Base-by-base conservation (phyloP, 768 basidiomycete species). In the Boletus huronensis region DNA sequence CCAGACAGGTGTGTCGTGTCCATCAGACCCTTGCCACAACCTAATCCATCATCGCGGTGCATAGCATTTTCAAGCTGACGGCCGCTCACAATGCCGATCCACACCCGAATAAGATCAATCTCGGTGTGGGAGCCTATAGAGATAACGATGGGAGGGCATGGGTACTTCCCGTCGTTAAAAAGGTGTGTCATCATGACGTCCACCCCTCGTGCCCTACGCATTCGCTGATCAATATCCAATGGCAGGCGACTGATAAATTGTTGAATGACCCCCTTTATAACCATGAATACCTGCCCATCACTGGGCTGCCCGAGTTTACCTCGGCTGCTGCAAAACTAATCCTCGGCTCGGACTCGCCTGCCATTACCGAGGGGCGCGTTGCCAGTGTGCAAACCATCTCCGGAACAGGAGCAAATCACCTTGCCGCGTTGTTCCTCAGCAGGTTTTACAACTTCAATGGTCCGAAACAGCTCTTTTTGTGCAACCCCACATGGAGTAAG, bases 401-500 rank as follows among this genome's bases (percentile, higher is more conserved):
- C 14, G 95, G 95, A 26, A 98, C 95, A 2, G 95, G 95, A 47
- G 95, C 95, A 46, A 95, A 96, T 75, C 94, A 96, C 72, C 81
- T 96, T 45, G 95, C 85, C 25, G 94, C 86, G 3, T 74, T 93
- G 49, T 97, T 97, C 78, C 73, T 98, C 60, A 84, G 85, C 57
- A 78, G 52, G 56, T 94, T 90, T 75, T 97, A 96, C 74, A 74
- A 77, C 3, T 90, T 81, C 77, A 73, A 74, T 49, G 82, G 84
- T 49, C 73, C 72, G 46, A 87, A 88, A 63, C 81, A 78, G 58
- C 73, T 97, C 58, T 93, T 87, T 70, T 67, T 99, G 63, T 94
- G 94, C 66, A 83, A 93, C 63, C 96, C 96, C 25, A 96, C 96
- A 8, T 99, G 96, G 96, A 87, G 94, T 85, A 74, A 74, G 87